Percentiles rank a stretch among this genome's conserved stretches.
These are phyloP conservation scores for Penicillium egyptiacum DNA, from an alignment of 495 filamentous ascomycete genomes.

Conservation along the genomic window DNA sequence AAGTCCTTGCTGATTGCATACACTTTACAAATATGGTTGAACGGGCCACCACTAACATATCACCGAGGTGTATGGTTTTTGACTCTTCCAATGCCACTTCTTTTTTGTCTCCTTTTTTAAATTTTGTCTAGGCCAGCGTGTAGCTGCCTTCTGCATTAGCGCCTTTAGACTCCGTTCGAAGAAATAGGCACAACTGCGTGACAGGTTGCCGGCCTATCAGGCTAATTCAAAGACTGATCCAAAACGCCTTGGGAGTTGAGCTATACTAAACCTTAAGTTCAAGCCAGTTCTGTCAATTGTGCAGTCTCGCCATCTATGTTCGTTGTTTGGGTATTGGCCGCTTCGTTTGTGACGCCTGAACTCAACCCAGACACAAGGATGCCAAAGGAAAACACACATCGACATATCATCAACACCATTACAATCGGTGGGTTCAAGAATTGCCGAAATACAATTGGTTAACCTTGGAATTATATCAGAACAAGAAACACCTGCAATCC, in stretches of 20 bases:
- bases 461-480: neutral
- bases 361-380: neutral
- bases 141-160: neutral
- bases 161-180: neutral
- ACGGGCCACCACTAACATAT: neutral
- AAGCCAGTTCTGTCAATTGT: no score
- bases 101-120: neutral
- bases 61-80: neutral
- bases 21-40: neutral
- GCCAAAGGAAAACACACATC: neutral
- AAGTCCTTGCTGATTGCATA: neutral
- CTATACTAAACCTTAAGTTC: neutral
- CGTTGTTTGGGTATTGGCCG: neutral
- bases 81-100: neutral
- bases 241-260: neutral
- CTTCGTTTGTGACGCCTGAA: neutral
- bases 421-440: neutral
- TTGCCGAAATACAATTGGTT: neutral
- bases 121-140: neutral
- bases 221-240: neutral
- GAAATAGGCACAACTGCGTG: neutral
- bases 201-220: neutral
- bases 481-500: neutral
- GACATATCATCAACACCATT: neutral
- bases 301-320: neutral